Evolutionary conservation across 192 early-diverging fungal genomes (phyloP).

Genomic region (Dispira simplex): DNA sequence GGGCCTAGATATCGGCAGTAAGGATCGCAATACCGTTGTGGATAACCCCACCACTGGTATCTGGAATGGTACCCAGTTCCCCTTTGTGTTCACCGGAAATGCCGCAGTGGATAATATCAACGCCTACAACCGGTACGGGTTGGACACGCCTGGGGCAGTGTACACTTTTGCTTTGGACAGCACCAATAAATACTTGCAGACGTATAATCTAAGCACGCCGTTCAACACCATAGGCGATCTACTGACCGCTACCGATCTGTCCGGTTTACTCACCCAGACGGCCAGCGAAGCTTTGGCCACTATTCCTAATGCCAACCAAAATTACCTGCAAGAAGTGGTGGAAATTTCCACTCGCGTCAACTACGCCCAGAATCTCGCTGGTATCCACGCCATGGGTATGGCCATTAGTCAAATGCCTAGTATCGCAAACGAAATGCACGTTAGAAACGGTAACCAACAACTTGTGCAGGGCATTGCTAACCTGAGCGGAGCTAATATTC

Average conservation of each 20-base stretch:
- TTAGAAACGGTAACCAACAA: constrained; percentile 39
- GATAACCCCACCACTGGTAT: background rate
- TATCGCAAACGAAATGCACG: background rate
- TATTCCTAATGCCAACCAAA: constrained; percentile 13
- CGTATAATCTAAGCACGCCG: constrained; percentile 18
- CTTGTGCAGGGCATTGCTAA: constrained; percentile 39
- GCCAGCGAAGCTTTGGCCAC: constrained; percentile 21
- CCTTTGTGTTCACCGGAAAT: background rate
- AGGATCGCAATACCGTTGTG: constrained; percentile 9
- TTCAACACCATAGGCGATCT: constrained; percentile 21
- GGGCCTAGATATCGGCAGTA: constrained; percentile 23
- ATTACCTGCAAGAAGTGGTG: constrained; percentile 33
- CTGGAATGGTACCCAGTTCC: background rate
- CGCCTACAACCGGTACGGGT: background rate
- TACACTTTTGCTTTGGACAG: constrained; percentile 14
- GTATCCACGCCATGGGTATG: constrained; percentile 37
- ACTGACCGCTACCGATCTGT: constrained; percentile 17
- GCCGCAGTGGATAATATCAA: background rate
- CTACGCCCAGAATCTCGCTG: constrained; percentile 37
- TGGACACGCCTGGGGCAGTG: background rate
- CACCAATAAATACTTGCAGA: constrained; percentile 15
- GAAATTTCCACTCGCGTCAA: constrained; percentile 47
- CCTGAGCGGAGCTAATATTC: constrained; percentile 24
- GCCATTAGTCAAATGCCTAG: constrained; percentile 22
- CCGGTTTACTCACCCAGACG: constrained; percentile 13